Conservation (phyloP, 2,329 filamentous ascomycete species). For the Lasiodiplodia hormozganensis region DNA sequence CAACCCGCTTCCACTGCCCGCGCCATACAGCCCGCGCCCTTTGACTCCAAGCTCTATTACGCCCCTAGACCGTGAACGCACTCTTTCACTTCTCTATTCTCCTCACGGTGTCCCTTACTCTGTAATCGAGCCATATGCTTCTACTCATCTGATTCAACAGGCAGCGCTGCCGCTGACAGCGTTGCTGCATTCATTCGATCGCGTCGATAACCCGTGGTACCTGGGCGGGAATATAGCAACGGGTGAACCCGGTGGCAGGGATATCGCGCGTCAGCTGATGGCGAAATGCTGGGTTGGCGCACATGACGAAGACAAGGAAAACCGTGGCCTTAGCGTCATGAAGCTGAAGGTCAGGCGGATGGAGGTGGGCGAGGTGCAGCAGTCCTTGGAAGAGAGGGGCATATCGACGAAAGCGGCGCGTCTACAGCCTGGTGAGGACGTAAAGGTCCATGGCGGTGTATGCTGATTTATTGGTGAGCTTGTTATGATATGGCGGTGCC, state of each 20-base stretch:
- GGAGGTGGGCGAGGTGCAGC: slow-evolving; percentile 54
- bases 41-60: slow-evolving; percentile 31
- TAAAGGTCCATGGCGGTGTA: slow-evolving; percentile 1
- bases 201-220: slow-evolving; percentile 66
- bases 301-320: slow-evolving; percentile 67
- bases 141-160: slow-evolving; percentile 62
- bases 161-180: slow-evolving; percentile 68
- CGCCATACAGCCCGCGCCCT: slow-evolving; percentile 26
- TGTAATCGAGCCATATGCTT: slow-evolving; percentile 62
- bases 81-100: slow-evolving; percentile 69
- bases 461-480: neutral
- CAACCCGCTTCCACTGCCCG: slow-evolving; percentile 6
- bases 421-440: slow-evolving; percentile 11
- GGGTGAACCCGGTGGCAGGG: slow-evolving; percentile 63
- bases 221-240: slow-evolving; percentile 65
- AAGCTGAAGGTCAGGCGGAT: slow-evolving; percentile 58
- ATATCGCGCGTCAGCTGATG: slow-evolving; percentile 61
- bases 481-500: neutral
- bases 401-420: slow-evolving; percentile 17
- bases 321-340: slow-evolving; percentile 59
- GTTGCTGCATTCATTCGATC: slow-evolving; percentile 70
- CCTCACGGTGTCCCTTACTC: slow-evolving; percentile 67
- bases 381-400: slow-evolving; percentile 37
- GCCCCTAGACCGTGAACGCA: slow-evolving; percentile 44
- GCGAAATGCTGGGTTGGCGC: slow-evolving; percentile 67